Evolutionary conservation across 768 basidiomycete genomes (phyloP).

Genomic region (Tulasnella sp.): DNA sequence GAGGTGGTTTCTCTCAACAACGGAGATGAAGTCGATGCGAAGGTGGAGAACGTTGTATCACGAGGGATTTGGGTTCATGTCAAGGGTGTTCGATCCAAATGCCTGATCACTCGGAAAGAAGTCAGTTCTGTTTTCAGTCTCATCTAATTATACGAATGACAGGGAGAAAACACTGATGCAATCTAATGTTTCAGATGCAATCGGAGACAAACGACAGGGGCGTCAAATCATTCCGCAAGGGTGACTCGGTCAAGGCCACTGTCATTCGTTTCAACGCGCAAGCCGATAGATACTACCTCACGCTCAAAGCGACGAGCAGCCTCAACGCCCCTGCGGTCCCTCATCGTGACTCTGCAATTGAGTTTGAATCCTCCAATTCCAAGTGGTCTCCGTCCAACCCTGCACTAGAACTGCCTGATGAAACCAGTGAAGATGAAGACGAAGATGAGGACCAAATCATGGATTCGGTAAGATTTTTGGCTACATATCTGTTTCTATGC

Average conservation of each 20-base stretch:
- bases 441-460: conserved; percentile 21
- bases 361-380: conserved; percentile 25
- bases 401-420: neutral
- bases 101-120: neutral
- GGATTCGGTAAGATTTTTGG: neutral
- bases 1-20: neutral
- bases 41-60: neutral
- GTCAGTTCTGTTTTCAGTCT: neutral
- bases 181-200: neutral
- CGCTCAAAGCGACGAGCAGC: conserved; percentile 26
- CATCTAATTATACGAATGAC: neutral
- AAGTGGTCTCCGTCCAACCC: conserved; percentile 19
- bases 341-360: neutral
- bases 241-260: conserved; percentile 44
- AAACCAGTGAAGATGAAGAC: conserved; percentile 22
- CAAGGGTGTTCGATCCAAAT: neutral
- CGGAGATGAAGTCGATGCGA: neutral
- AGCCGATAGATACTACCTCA: conserved; percentile 24
- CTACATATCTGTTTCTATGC: neutral
- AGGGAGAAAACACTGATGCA: neutral
- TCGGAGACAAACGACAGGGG: neutral
- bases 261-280: neutral
- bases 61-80: neutral
- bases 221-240: conserved; percentile 36
- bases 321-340: conserved; percentile 25